Evolutionary conservation across 192 early-diverging fungal species (phyloP), one percentile per base, ranked within the genome.

Genomic region (Umbelopsis sp.): DNA sequence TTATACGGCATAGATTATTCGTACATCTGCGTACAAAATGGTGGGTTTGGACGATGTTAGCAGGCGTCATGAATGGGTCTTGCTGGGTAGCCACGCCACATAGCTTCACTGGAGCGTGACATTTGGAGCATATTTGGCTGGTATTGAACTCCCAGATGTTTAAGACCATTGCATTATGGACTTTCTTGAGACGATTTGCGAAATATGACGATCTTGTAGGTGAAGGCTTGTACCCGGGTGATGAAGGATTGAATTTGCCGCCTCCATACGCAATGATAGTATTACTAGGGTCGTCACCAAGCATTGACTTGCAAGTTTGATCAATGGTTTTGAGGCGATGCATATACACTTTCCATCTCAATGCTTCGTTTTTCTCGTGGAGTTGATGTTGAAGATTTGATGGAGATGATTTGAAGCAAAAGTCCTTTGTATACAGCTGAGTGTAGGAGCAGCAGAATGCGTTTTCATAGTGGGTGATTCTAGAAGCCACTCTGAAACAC

Each of bases 1-100:
- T 52, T 52, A 22, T 52, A 44, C 45, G 45, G 52, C 52, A 54
- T 54, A 54, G 52, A 54, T 54, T 54, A 54, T 54, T 54, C 0
- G 52, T 54, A 29, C 52, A 54, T 54, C 21, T 54, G 25, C 11
- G 52, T 54, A 54, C 26, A 54, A 54, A 54, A 25, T 29, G 52
- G 52, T 29, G 4, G 52, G 21, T 54, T 54, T 25, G 22, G 22
- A 54, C 52, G 52, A 54, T 29, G 25, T 54, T 54, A 54, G 25
- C 52, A 25, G 52, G 10, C 52, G 52, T 54, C 52, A 54, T 54
- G 52, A 54, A 54, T 25, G 52, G 52, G 10, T 54, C 26, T 14
- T 54, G 52, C 52, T 29, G 25, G 24, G 26, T 29, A 29, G 52
- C 52, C 52, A 54, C 52, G 11, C 52, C 7, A 54, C 26, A 54